Evolutionary conservation across 106 monocot species (phyloP), one percentile per base, ranked within the genome.

Genomic region (Triglochin maritima): DNA sequence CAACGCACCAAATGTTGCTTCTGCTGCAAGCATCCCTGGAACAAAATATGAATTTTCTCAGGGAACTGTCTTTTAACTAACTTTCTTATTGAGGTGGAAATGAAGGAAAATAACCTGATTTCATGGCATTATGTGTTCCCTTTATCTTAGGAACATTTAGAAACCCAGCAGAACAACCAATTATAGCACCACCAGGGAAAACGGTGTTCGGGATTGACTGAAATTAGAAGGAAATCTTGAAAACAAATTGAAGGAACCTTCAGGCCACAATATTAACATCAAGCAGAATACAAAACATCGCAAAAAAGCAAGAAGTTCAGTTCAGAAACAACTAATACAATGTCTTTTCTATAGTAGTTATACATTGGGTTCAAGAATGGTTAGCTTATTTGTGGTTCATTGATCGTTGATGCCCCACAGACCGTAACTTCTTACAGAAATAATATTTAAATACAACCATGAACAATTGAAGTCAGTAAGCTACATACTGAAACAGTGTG

Each of bases 101-200:
- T 44, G 42, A 9, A 46, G 59, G 50, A 56, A 50, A 49, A 60
- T 57, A 17, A 92, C 98, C 98, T 82, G 98, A 98, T 88, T 98
- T 98, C 98, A 98, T 98, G 17, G 98, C 98, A 60, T 88, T 92
- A 79, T 98, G 98, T 59, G 98, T 88, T 48, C 98, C 98, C 72
- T 98, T 98, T 70, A 98, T 98, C 81, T 92, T 98, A 12, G 98
- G 98, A 71, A 98, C 98, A 79, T 98, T 92, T 46, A 98, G 17
- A 68, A 86, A 98, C 48, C 98, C 98, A 58, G 91, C 98, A 79
- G 98, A 88, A 67, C 98, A 98, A 64, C 98, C 98, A 73, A 98
- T 86, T 72, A 98, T 80, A 71, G 91, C 96, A 17, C 96, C 96
- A 65, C 96, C 96, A 58, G 96, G 96, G 72, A 98, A 92, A 63